Evolutionary conservation across 306 rosid species (phyloP).

Genomic region (Dalbergia cultrata): DNA sequence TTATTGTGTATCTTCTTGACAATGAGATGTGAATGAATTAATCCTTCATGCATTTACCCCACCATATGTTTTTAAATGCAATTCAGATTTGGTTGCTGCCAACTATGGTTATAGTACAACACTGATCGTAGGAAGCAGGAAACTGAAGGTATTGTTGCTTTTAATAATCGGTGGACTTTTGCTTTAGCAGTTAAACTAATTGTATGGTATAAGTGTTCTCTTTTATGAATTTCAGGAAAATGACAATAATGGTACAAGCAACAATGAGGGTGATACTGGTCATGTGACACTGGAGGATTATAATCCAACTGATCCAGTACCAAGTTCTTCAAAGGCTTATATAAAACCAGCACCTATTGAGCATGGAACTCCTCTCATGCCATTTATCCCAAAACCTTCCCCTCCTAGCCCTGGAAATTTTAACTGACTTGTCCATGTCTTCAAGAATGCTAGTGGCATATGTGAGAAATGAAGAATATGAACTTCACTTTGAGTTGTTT

Average conservation of each 20-base stretch:
- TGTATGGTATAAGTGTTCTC: slow-evolving; percentile 26
- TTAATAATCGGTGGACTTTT: slow-evolving; percentile 21
- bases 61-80: neutral
- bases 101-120: slow-evolving; percentile 44
- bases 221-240: slow-evolving; percentile 58
- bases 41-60: neutral
- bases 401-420: slow-evolving; percentile 54
- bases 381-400: slow-evolving; percentile 73
- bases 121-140: slow-evolving; percentile 51
- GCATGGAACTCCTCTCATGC: slow-evolving; percentile 77
- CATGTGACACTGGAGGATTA: slow-evolving; percentile 66
- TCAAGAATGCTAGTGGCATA: slow-evolving; percentile 16
- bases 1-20: neutral
- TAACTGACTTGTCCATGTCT: neutral
- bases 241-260: slow-evolving; percentile 12
- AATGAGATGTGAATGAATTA: neutral
- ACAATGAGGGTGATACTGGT: slow-evolving; percentile 25
- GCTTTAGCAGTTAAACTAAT: neutral
- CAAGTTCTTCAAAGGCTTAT: slow-evolving; percentile 60
- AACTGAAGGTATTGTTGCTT: slow-evolving; percentile 67
- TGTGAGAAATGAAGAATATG: slow-evolving; percentile 37
- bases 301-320: slow-evolving; percentile 68
- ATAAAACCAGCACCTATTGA: slow-evolving; percentile 71
- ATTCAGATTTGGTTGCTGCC: slow-evolving; percentile 49
- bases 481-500: slow-evolving; percentile 29